Evolutionary conservation across 2,329 filamentous ascomycete genomes (phyloP).

Genomic region (Aspergillus floridensis): DNA sequence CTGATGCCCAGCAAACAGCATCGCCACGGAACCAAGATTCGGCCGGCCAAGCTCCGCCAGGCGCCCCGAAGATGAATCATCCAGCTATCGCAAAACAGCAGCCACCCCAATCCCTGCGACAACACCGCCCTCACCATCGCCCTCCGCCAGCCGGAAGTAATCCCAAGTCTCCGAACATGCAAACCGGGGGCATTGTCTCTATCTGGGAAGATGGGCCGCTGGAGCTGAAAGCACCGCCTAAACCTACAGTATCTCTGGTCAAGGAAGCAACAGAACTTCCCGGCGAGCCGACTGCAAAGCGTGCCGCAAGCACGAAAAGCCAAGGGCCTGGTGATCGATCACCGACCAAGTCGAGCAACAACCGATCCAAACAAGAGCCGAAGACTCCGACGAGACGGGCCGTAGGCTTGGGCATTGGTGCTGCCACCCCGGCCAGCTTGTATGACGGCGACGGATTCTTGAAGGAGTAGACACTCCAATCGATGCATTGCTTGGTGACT

Average conservation of each 20-base stretch:
- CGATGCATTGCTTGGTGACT: background rate
- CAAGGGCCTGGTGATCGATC: conserved; percentile 15
- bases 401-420: conserved; percentile 29
- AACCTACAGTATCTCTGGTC: conserved; percentile 15
- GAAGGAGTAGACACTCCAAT: conserved; percentile 28
- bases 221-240: conserved; percentile 12
- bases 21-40: background rate
- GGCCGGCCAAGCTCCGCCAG: background rate
- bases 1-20: background rate
- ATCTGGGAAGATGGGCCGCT: conserved; percentile 41
- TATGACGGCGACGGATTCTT: conserved; percentile 45
- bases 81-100: background rate
- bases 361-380: conserved; percentile 19
- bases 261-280: conserved; percentile 14
- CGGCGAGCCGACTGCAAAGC: conserved; percentile 6
- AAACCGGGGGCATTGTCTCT: conserved; percentile 29
- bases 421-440: conserved; percentile 45
- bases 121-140: background rate
- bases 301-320: background rate
- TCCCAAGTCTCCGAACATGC: conserved; percentile 14
- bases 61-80: background rate
- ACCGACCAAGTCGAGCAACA: conserved; percentile 14
- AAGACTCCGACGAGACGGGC: conserved; percentile 29
- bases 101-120: background rate
- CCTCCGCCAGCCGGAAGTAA: conserved; percentile 10